Evolutionary conservation across 176 grass and related monocot species (phyloP), one percentile per base, ranked within the genome.

Genomic region (Zoysia japonica): DNA sequence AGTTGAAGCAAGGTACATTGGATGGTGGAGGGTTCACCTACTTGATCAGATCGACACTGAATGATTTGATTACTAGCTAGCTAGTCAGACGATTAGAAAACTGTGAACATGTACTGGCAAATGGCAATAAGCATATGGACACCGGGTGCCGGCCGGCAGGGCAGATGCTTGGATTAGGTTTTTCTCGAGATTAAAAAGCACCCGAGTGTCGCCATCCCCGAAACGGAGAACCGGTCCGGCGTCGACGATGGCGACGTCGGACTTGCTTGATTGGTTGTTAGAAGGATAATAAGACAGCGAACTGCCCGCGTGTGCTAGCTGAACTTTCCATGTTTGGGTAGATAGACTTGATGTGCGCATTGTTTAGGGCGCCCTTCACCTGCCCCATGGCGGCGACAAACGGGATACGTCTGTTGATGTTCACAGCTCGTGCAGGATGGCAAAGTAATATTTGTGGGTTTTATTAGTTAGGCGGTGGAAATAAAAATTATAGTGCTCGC

Each of bases 11-110:
- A 44, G 51, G 44, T 82, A 54, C 76, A 35, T 36, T 66, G 45
- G 51, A 85, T 82, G 28, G 83, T 78, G 45, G 60, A 85, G 82
- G 61, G 83, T 82, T 85, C 20, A 85, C 87, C 78, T 89, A 85
- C 81, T 45, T 77, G 67, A 28, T 28, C 28, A 82, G 74, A 78
- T 72, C 43, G 78, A 71, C 51, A 72, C 15, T 67, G 43, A n/a
- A n/a, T 56, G 47, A 57, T 37, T 82, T 79, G 53, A 68, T 69
- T 79, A 83, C 5, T 39, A 28, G 28, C 28, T 28, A 28, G 28
- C 28, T 28, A 12, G 35, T 51, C 61, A 51, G 36, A 28, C 9
- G 41, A 4, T 17, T 13, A 10, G 56, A 28, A 28, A n/a, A 61
- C 28, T 13, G 38, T 15, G 17, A 8, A 17, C 64, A 28, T 28